phyloP scores from a whole-genome alignment of 2,329 filamentous ascomycete species.

The Botrytis paeoniae region DNA sequence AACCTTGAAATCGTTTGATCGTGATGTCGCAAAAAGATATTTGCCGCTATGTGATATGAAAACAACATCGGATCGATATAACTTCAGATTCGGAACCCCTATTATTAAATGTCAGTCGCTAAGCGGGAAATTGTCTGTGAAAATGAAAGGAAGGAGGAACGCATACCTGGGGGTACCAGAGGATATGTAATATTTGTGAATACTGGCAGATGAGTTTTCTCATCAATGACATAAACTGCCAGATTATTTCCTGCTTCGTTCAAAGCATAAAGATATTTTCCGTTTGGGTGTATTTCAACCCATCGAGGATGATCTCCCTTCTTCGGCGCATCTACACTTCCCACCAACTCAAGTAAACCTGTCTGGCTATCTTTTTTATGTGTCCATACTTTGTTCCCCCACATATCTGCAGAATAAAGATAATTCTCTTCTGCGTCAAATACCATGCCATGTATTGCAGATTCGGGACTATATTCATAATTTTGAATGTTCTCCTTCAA shows the following conservation, averaged over 20 bases:
- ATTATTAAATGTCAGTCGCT: slow-evolving; percentile 10
- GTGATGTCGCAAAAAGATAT: slow-evolving; percentile 82
- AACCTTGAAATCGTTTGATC: slow-evolving; percentile 70
- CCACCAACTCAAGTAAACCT: slow-evolving; percentile 66
- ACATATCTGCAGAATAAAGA: slow-evolving; percentile 76
- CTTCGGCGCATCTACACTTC: slow-evolving; percentile 68
- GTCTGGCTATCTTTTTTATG: slow-evolving; percentile 65
- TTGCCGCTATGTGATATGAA: slow-evolving; percentile 64
- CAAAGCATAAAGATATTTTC: slow-evolving; percentile 76
- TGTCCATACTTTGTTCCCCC: slow-evolving; percentile 78
- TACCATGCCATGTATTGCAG: slow-evolving; percentile 79
- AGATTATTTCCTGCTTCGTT: slow-evolving; percentile 89
- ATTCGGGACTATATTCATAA: slow-evolving; percentile 66
- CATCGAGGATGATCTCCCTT: slow-evolving; percentile 78
- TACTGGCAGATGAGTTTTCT: slow-evolving; percentile 67
- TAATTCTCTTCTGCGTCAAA: slow-evolving; percentile 72
- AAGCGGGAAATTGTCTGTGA: slow-evolving; percentile 29
- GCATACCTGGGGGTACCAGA: slow-evolving; percentile 69
- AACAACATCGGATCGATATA: slow-evolving; percentile 86
- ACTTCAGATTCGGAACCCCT: slow-evolving; percentile 42
- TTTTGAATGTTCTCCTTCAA: slow-evolving; percentile 66
- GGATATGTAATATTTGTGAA: slow-evolving; percentile 77
- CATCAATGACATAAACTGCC: slow-evolving; percentile 78
- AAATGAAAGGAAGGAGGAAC: slow-evolving; percentile 32
- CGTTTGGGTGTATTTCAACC: slow-evolving; percentile 79